Evolutionary conservation across 2,329 filamentous ascomycete genomes (phyloP), one percentile per base, ranked within the genome.

Genomic region (Nemania bipapillata): DNA sequence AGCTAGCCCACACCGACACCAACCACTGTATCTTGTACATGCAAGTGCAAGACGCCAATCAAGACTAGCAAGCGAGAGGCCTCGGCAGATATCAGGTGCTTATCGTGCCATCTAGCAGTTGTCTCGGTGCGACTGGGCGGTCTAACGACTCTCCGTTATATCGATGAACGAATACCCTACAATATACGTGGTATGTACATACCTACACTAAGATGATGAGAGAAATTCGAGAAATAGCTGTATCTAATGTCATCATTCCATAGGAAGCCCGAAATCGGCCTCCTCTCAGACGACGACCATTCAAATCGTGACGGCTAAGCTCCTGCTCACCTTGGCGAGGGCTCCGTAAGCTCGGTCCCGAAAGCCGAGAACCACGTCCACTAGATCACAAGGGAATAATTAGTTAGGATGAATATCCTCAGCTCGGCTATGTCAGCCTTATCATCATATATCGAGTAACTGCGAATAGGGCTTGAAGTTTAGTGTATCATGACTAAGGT

Each of bases 31-130:
- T 30, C 20, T 20, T 40, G n/a, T n/a, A 37, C 53, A 50, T 56
- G 60, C 30, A 56, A 50, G 58, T 49, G 40, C 49, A 56, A 61
- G 50, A 60, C 32, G 32, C 42, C 32, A 56, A 35, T 45, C 42
- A 35, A 26, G 26, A 40, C 30, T 28, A 62, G 52, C 49, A 61
- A 60, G 32, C 50, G 57, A 59, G 52, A 53, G 26, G 45, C n/a
- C 65, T 63, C 47, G 65, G 59, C 60, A 60, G 49, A 68, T 68
- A 60, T 68, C 65, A 68, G 54, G 60, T 63, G 65, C 62, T 60
- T 60, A 68, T 68, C 65, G 54, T 63, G 55, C 50, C 65, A 68
- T 63, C 4, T 47, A 54, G 11, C 54, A 12, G 11, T 54, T 52
- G 50, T 58, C 54, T 45, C 40, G 15, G 40, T n/a, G n/a, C 24